Percentiles rank a stretch among this genome's conserved stretches.
phyloP scores from a whole-genome alignment of 139 green algal genomes.

The Zygnema cylindricum region DNA sequence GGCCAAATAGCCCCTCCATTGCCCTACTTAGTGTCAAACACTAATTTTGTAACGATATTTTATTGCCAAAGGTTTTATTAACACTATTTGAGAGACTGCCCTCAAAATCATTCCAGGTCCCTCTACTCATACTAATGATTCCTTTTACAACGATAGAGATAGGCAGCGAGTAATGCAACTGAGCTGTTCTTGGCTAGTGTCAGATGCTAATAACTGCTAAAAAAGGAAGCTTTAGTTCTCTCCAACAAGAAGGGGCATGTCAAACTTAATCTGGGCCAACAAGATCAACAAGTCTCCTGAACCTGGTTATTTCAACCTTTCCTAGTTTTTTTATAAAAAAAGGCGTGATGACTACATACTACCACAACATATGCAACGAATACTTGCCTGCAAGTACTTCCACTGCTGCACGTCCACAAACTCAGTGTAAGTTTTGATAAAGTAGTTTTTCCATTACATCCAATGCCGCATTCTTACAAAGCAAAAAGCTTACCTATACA shows the following conservation, averaged over 20 bases:
- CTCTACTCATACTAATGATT: too few species aligned
- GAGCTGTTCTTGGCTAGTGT: not conserved
- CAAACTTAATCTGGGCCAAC: not conserved
- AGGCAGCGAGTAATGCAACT: too few species aligned
- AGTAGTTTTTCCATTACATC: not conserved
- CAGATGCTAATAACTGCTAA: not conserved
- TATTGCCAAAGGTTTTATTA: too few species aligned
- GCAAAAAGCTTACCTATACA: not conserved
- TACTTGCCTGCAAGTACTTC: not conserved
- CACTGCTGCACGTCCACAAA: not conserved
- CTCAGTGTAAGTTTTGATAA: not conserved
- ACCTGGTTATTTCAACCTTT: too few species aligned
- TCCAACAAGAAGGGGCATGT: not conserved
- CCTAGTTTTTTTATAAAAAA: too few species aligned
- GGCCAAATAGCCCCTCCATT: too few species aligned
- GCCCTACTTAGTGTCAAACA: too few species aligned
- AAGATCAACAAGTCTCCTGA: not conserved
- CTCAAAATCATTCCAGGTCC: too few species aligned
- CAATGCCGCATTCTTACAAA: not conserved
- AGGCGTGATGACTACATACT: not conserved
- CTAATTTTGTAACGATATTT: too few species aligned
- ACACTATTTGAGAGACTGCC: too few species aligned
- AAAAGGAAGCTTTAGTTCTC: constrained; percentile 2
- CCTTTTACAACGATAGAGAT: too few species aligned
- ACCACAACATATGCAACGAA: not conserved